Base-by-base conservation (phyloP, 805 yeast genomes). In the Lachancea sp. region DNA sequence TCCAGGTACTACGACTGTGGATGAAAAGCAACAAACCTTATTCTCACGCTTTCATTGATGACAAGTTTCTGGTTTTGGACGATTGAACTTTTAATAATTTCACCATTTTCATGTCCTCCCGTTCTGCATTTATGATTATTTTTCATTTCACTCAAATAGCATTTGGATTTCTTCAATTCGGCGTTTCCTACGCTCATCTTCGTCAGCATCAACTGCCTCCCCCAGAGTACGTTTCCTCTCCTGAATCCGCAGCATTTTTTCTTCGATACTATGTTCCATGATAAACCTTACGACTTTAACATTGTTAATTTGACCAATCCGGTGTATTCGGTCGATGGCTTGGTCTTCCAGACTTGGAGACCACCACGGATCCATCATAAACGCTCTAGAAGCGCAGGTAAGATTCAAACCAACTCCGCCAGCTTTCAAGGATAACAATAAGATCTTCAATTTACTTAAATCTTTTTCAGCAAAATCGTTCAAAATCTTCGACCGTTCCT, bases 331-430 rank as follows among this genome's bases (percentile, higher is more conserved):
- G 65, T 90, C 98, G 67, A 92, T 97, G 1, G 97, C 97, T 69
- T 90, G 98, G 37, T 84, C 86, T 53, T 87, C 96, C 40, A 82
- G 77, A 36, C 95, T 85, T 34, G 86, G 94, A 22, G 92, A 84
- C 97, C 97, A 89, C 92, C 96, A 89, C 0, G 97, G 96, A 54
- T 89, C 97, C 86, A 90, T 82, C 75, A 89, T 71, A 51, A 79
- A 87, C 2, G 94, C 97, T 25, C 75, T 71, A 0, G 85, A 81
- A 0, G 97, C 95, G 37, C 80, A 77, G 0, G 95, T 89, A 45
- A 89, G 65, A 55, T 89, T 89, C 46, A 89, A 68, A 0, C 97
- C 97, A 9, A 88, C 96, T 6, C 97, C 97, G 18, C 97, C 97
- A 0, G 96, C 95, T 59, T 87, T 89, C 46, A 88, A 64, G 6